Percentiles rank a stretch among this genome's conserved stretches.
phyloP scores from a whole-genome alignment of 371 early-diverging fungal genomes.

The Mucor saturninus region DNA sequence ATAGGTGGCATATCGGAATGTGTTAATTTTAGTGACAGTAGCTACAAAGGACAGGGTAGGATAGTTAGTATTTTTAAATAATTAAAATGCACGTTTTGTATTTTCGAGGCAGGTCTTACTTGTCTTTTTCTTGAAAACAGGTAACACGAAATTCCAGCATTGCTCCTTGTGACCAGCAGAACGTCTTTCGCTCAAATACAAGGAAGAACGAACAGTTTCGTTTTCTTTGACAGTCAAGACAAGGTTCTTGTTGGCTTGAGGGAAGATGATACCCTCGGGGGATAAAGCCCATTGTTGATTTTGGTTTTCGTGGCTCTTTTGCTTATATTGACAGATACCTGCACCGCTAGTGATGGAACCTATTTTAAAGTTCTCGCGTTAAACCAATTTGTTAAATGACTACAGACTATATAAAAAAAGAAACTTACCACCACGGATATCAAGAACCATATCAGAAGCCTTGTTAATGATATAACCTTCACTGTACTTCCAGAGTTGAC shows the following conservation, averaged over 20 bases:
- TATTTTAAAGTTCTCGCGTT: constrained; percentile 12
- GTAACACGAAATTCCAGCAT: constrained; percentile 55
- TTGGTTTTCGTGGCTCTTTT: constrained; percentile 36
- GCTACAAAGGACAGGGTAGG: constrained; percentile 7
- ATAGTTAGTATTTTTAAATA: not conserved
- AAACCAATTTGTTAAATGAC: not conserved
- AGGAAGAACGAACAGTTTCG: constrained; percentile 25
- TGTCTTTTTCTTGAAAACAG: constrained; percentile 53
- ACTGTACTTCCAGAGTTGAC: constrained; percentile 63
- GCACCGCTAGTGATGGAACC: constrained; percentile 39
- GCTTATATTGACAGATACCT: constrained; percentile 44
- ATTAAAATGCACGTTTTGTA: not conserved
- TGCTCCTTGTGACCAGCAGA: constrained; percentile 42
- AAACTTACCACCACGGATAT: constrained; percentile 61
- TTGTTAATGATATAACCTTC: constrained; percentile 61
- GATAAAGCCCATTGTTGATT: constrained; percentile 51
- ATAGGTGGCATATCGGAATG: constrained; percentile 45
- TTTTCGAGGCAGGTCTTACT: constrained; percentile 16
- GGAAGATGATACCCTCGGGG: constrained; percentile 41
- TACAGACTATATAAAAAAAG: not conserved
- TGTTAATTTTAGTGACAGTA: constrained; percentile 29
- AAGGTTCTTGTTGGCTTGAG: constrained; percentile 28
- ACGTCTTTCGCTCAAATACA: constrained; percentile 34
- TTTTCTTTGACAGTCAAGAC: constrained; percentile 41
- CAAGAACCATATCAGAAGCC: constrained; percentile 60